Base-by-base conservation (phyloP, 2,329 filamentous ascomycete genomes). In the Pleomassaria siparia region DNA sequence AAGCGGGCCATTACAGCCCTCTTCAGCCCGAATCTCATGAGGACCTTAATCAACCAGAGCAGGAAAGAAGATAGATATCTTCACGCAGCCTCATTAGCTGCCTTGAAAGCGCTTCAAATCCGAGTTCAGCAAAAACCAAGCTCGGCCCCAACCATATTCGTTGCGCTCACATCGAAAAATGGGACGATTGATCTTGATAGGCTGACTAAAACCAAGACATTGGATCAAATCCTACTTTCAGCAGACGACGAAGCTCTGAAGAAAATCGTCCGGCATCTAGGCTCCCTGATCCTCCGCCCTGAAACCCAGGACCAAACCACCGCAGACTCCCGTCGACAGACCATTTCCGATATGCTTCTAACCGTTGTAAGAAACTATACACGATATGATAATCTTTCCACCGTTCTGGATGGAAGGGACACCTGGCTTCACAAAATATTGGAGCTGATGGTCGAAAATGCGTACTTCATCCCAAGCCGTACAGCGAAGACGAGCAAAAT, bases 151-250 rank as follows among this genome's bases (percentile, higher is more conserved):
- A 74, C 79, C 1, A 75, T 92, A 6, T 72, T 94, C 11, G 76
- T 79, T 32, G 81, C 82, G 20, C 74, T 96, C n/a, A 79, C 94
- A 35, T 81, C 83, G 29, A 81, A 83, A 42, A 76, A 85, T 50
- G 88, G 89, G 2, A 80, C 80, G 1, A 84, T 89, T 56, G 89
- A 87, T 63, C 94, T 97, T 62, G 94, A 97, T 64, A 85, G 88
- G 54, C 78, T 87, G 47, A 95, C 91, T 1, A 94, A 88, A 66
- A 87, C 86, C 2, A 95, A 92, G 72, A 92, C 89, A 0, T 75
- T 96, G 1, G 89, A 95, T 58, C 86, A 81, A 53, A 76, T 94
- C 2, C 72, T 95, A 4, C 78, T 83, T 43, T 78, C 80, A 35
- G 80, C 83, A 8, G 80, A 81, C 49, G 59, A 71, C n/a, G 65